These are phyloP conservation scores for Asterophora lycoperdoides DNA, from an alignment of 768 basidiomycete genomes.

Conservation along the genomic window DNA sequence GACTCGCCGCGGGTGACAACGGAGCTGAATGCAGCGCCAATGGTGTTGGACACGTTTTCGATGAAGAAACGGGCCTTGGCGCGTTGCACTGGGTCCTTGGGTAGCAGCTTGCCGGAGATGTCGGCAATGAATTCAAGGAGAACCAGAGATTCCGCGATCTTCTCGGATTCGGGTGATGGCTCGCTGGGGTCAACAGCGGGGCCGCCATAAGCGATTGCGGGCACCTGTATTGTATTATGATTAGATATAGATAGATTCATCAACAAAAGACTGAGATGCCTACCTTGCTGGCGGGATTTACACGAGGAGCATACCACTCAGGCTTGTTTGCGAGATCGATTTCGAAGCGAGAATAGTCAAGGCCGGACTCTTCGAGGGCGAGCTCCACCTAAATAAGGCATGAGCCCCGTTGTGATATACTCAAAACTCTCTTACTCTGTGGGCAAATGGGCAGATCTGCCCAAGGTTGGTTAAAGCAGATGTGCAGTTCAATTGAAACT, in stretches of 20 bases:
- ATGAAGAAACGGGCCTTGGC: constrained; percentile 63
- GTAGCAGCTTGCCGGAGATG: constrained; percentile 49
- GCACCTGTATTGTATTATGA: constrained; percentile 34
- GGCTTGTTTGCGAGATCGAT: constrained; percentile 65
- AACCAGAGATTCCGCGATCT: constrained; percentile 61
- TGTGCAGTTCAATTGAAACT: background rate
- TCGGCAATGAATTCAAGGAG: constrained; percentile 67
- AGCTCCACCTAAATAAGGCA: constrained; percentile 43
- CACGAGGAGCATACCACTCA: constrained; percentile 60
- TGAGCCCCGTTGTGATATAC: background rate
- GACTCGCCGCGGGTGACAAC: constrained; percentile 37
- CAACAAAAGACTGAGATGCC: constrained; percentile 1
- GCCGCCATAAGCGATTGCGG: constrained; percentile 60
- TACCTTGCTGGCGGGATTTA: constrained; percentile 68
- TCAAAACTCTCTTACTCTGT: constrained; percentile 36
- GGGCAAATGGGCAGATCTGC: constrained; percentile 58
- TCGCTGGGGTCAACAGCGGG: constrained; percentile 48
- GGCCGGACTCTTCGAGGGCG: constrained; percentile 53
- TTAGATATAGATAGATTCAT: background rate
- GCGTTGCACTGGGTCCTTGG: constrained; percentile 50
- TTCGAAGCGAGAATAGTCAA: constrained; percentile 46
- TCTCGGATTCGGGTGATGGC: constrained; percentile 57
- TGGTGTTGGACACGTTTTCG: constrained; percentile 46
- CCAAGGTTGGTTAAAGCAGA: background rate
- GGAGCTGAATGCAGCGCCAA: constrained; percentile 35